phyloP scores from a whole-genome alignment of 2,329 filamentous ascomycete species.

The Talaromyces funiculosus region DNA sequence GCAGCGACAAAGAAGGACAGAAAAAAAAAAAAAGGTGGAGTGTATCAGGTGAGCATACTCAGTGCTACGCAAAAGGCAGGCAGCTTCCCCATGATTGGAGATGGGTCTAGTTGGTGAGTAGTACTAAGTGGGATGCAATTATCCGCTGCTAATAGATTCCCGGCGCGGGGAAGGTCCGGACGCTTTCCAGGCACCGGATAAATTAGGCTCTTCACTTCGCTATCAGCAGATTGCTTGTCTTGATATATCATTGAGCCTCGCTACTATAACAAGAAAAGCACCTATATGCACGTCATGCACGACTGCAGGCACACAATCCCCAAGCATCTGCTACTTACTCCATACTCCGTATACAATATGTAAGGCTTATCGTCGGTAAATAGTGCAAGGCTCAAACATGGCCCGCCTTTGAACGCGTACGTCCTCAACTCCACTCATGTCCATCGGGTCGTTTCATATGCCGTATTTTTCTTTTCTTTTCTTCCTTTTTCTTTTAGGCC shows the following conservation, averaged over 20 bases:
- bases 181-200: neutral
- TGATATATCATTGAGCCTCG: neutral
- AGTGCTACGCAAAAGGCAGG: neutral
- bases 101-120: neutral
- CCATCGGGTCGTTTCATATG: too few relatives aligned
- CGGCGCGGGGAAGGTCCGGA: neutral
- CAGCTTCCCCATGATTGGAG: constrained; percentile 5
- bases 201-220: neutral
- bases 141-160: neutral
- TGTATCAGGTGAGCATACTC: neutral
- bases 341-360: too few relatives aligned
- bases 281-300: neutral
- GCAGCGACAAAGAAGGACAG: neutral
- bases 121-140: neutral
- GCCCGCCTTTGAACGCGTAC: neutral
- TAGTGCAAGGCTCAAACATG: neutral
- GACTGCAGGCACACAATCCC: neutral
- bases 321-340: neutral
- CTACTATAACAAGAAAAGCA: neutral
- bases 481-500: neutral
- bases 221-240: too few relatives aligned
- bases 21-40: neutral
- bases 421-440: neutral
- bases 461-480: neutral
- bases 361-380: neutral